These are phyloP conservation scores for Tylopilus vinaceipallidus DNA, from an alignment of 768 basidiomycete species.

Conservation along the genomic window DNA sequence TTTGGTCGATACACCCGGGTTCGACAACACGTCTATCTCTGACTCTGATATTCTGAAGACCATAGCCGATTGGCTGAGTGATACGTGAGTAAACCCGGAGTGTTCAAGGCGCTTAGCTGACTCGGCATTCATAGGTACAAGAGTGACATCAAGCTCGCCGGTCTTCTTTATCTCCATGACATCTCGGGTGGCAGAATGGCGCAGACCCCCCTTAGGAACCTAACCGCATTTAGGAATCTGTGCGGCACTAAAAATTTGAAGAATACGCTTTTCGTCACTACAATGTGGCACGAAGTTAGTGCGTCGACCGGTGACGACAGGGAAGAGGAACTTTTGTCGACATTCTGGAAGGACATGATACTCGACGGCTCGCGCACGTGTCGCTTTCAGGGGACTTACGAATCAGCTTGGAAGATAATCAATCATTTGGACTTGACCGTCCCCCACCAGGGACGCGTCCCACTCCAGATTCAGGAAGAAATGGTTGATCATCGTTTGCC, in stretches of 20 bases:
- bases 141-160: constrained; percentile 6
- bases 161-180: constrained; percentile 10
- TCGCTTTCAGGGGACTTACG: constrained; percentile 7
- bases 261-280: constrained; percentile 17
- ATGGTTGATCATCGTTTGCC: too few relatives aligned
- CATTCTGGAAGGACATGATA: constrained; percentile 14
- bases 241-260: constrained; percentile 9
- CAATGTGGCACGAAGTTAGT: constrained; percentile 15
- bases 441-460: neutral
- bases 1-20: constrained; percentile 17
- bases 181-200: constrained; percentile 6
- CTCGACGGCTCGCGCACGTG: constrained; percentile 1
- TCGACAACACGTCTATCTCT: constrained; percentile 8
- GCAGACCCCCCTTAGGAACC: constrained; percentile 7
- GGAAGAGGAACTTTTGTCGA: constrained; percentile 9
- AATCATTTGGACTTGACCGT: neutral
- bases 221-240: constrained; percentile 3
- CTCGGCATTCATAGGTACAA: constrained; percentile 1
- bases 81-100: constrained; percentile 6
- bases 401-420: constrained; percentile 15
- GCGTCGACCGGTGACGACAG: constrained; percentile 2
- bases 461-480: constrained; percentile 16
- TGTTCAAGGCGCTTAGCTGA: neutral
- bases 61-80: constrained; percentile 11
- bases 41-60: constrained; percentile 7